Evolutionary conservation across 2,329 filamentous ascomycete species (phyloP).

Genomic region (Cadophora sp.): DNA sequence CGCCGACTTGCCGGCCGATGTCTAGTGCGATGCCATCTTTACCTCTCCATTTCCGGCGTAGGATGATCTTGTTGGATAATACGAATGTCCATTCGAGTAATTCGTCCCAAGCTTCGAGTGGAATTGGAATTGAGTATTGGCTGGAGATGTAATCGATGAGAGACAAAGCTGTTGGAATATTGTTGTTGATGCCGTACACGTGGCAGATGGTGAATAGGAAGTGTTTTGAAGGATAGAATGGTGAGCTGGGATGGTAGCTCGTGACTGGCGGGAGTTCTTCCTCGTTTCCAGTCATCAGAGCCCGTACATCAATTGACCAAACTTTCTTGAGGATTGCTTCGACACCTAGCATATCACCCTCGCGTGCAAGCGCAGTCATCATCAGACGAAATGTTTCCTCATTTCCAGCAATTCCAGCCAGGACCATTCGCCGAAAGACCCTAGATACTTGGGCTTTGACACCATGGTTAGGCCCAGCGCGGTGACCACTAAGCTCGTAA

Average conservation of each 20-base stretch:
- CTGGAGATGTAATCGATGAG: slow-evolving; percentile 68
- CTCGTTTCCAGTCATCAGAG: slow-evolving; percentile 25
- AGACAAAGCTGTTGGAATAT: slow-evolving; percentile 63
- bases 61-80: slow-evolving; percentile 46
- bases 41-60: not conserved
- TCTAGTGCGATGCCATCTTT: not conserved
- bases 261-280: slow-evolving; percentile 44
- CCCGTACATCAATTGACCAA: slow-evolving; percentile 54
- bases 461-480: slow-evolving; percentile 30
- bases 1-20: slow-evolving; percentile 22
- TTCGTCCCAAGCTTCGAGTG: slow-evolving; percentile 66
- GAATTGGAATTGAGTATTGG: slow-evolving; percentile 63
- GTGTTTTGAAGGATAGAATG: slow-evolving; percentile 61
- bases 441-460: slow-evolving; percentile 27
- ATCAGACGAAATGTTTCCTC: slow-evolving; percentile 53
- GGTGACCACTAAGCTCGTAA: slow-evolving; percentile 35
- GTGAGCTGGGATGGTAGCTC: slow-evolving; percentile 54
- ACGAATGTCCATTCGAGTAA: slow-evolving; percentile 73
- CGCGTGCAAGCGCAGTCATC: slow-evolving; percentile 58
- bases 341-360: slow-evolving; percentile 56
- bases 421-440: slow-evolving; percentile 55
- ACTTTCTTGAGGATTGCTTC: slow-evolving; percentile 55
- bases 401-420: slow-evolving; percentile 51
- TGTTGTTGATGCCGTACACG: slow-evolving; percentile 69
- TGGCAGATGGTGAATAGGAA: slow-evolving; percentile 73